Conservation (phyloP, 2,329 filamentous ascomycete genomes). For the Botrytis elliptica region DNA sequence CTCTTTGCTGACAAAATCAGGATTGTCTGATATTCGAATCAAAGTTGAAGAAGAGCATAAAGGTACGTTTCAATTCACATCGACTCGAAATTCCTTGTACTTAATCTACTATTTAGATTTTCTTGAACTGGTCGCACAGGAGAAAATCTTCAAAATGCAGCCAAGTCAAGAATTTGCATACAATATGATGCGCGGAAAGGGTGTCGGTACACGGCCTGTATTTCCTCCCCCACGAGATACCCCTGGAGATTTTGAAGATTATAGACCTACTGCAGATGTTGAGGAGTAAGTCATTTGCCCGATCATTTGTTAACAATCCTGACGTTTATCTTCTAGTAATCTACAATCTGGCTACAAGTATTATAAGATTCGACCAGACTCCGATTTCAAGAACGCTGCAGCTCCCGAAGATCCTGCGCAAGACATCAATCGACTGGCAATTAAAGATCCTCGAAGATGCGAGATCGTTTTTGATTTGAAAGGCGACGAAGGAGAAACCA, state of each 20-base stretch:
- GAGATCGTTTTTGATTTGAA: conserved; percentile 16
- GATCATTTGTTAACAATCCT: not conserved
- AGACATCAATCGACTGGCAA: not conserved
- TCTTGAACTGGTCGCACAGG: conserved; percentile 7
- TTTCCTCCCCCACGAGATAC: conserved; percentile 7
- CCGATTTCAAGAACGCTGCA: not conserved
- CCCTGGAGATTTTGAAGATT: not conserved
- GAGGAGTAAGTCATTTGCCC: not conserved
- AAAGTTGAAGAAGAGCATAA: conserved; percentile 14
- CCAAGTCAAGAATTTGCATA: conserved; percentile 17
- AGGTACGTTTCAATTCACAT: conserved; percentile 1
- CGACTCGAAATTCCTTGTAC: not conserved
- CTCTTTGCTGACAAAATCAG: not conserved
- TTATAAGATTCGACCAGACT: not conserved
- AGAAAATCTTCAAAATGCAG: not conserved
- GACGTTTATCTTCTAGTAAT: not conserved
- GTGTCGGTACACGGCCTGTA: conserved; percentile 9
- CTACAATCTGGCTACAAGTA: conserved; percentile 17
- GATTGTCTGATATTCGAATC: conserved; percentile 12
- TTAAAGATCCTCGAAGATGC: not conserved
- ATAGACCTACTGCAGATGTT: not conserved
- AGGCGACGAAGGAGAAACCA: conserved; percentile 10
- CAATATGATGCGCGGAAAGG: conserved; percentile 19
- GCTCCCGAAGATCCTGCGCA: not conserved
- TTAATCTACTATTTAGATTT: conserved; percentile 9